A percentile compares a stretch with the other conserved stretches of the same genome.
These are phyloP conservation scores for Cordyceps tenuipes DNA, from an alignment of 2,329 filamentous ascomycete genomes.

Conservation along the genomic window DNA sequence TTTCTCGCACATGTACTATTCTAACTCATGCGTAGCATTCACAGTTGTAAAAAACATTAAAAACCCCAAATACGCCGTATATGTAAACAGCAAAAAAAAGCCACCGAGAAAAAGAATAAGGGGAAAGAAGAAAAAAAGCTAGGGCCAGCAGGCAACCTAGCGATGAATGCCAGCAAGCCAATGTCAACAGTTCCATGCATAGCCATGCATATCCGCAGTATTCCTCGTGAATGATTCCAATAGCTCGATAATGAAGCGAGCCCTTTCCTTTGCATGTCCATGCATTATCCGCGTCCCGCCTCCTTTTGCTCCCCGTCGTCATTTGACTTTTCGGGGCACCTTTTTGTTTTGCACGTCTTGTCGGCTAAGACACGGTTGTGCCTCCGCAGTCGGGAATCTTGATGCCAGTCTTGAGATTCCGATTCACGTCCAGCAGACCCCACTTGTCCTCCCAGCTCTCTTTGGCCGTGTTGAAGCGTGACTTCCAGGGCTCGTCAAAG, in stretches of 20 bases:
- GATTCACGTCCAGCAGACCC: slow-evolving; percentile 80
- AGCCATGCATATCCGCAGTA: neutral
- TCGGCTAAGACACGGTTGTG: slow-evolving; percentile 45
- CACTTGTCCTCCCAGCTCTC: slow-evolving; percentile 92
- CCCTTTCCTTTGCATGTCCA: neutral
- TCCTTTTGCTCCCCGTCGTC: neutral
- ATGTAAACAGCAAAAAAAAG: neutral
- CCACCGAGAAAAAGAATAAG: neutral
- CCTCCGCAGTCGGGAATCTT: slow-evolving; percentile 83
- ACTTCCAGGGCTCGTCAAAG: slow-evolving; percentile 96
- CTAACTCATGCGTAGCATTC: slow-evolving; percentile 4
- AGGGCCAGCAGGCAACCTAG: neutral
- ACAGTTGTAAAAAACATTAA: neutral
- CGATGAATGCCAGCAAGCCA: neutral
- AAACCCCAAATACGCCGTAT: neutral
- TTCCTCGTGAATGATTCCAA: neutral
- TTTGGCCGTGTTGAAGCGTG: slow-evolving; percentile 55
- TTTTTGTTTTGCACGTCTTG: too few relatives aligned
- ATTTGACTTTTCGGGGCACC: neutral
- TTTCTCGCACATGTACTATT: slow-evolving; percentile 4
- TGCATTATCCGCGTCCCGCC: neutral
- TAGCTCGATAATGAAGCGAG: neutral
- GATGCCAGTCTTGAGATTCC: slow-evolving; percentile 75
- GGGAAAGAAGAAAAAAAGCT: neutral
- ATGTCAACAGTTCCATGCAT: neutral